Evolutionary conservation across 2,329 filamentous ascomycete genomes (phyloP).

Genomic region (Penicillium sumatraense): DNA sequence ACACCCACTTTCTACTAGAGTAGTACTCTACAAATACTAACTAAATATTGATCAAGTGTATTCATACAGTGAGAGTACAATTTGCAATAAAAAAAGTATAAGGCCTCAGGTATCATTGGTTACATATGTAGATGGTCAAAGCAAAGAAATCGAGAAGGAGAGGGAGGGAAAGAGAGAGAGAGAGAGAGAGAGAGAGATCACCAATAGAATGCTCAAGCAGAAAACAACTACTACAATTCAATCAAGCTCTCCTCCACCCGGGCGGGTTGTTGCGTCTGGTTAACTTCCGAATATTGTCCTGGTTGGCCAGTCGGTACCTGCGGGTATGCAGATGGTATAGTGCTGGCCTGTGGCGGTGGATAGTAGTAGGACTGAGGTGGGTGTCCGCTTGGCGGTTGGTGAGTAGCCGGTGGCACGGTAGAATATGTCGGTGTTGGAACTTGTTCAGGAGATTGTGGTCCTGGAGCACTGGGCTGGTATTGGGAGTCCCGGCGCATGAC

Average conservation of each 20-base stretch:
- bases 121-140: too few species aligned
- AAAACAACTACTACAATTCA: slow-evolving; percentile 26
- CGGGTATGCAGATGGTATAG: slow-evolving; percentile 21
- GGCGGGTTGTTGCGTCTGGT: slow-evolving; percentile 18
- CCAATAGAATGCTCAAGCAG: slow-evolving; percentile 1
- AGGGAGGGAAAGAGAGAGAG: neutral
- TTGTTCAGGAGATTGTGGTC: slow-evolving; percentile 19
- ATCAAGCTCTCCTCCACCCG: slow-evolving; percentile 31
- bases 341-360: slow-evolving; percentile 18
- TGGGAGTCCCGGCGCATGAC: slow-evolving; percentile 25
- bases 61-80: too few species aligned
- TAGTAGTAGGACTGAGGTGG: slow-evolving; percentile 29
- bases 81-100: slow-evolving; percentile 11
- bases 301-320: slow-evolving; percentile 22
- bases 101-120: slow-evolving; percentile 28
- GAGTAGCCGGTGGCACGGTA: slow-evolving; percentile 11
- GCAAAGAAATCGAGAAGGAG: neutral
- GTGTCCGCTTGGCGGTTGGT: slow-evolving; percentile 19
- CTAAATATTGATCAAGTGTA: neutral
- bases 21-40: neutral
- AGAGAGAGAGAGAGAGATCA: neutral
- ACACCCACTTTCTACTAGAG: neutral
- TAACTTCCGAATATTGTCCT: slow-evolving; percentile 22
- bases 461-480: slow-evolving; percentile 24
- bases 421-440: slow-evolving; percentile 23